Conservation (phyloP, 1,284 basidiomycete genomes). For the Cryptococcus neoformans region DNA sequence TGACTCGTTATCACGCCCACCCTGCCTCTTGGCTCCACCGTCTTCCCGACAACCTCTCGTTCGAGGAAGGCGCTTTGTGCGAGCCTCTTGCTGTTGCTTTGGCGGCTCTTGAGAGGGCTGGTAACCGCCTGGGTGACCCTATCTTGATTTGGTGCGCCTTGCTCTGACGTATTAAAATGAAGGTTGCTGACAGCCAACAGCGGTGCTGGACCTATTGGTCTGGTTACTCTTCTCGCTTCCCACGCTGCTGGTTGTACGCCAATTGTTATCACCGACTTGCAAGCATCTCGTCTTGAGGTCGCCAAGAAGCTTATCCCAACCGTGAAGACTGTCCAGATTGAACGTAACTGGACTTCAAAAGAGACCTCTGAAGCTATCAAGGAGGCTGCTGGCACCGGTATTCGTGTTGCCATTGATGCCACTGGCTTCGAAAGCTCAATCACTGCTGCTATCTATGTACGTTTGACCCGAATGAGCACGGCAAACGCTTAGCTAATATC, state of each 20-base stretch:
- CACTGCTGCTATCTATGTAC: slow-evolving; percentile 69
- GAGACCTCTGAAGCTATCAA: slow-evolving; percentile 24
- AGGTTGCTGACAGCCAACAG: slow-evolving; percentile 14
- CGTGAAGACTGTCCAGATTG: slow-evolving; percentile 50
- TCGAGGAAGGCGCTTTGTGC: slow-evolving; percentile 55
- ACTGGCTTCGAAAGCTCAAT: slow-evolving; percentile 87
- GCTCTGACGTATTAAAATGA: too few relatives aligned
- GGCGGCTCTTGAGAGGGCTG: slow-evolving; percentile 54
- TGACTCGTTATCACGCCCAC: slow-evolving; percentile 55
- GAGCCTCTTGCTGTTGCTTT: slow-evolving; percentile 56
- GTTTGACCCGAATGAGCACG: slow-evolving; percentile 9
- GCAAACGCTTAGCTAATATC: too few relatives aligned
- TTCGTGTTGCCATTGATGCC: slow-evolving; percentile 47
- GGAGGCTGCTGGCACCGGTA: slow-evolving; percentile 33
- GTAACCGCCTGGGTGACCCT: slow-evolving; percentile 52
- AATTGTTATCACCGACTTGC: slow-evolving; percentile 57
- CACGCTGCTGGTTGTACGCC: slow-evolving; percentile 55
- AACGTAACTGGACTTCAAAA: too few relatives aligned
- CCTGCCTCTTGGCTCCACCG: slow-evolving; percentile 57
- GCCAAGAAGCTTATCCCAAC: slow-evolving; percentile 53
- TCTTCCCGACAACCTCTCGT: slow-evolving; percentile 52
- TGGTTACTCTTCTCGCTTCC: slow-evolving; percentile 54
- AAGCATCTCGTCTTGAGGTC: slow-evolving; percentile 53
- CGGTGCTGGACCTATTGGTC: slow-evolving; percentile 55
- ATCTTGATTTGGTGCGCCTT: slow-evolving; percentile 48